Percentiles rank a stretch among this genome's conserved stretches.
These are phyloP conservation scores for Colletotrichum costaricense DNA, from an alignment of 2,329 filamentous ascomycete genomes.

Conservation along the genomic window DNA sequence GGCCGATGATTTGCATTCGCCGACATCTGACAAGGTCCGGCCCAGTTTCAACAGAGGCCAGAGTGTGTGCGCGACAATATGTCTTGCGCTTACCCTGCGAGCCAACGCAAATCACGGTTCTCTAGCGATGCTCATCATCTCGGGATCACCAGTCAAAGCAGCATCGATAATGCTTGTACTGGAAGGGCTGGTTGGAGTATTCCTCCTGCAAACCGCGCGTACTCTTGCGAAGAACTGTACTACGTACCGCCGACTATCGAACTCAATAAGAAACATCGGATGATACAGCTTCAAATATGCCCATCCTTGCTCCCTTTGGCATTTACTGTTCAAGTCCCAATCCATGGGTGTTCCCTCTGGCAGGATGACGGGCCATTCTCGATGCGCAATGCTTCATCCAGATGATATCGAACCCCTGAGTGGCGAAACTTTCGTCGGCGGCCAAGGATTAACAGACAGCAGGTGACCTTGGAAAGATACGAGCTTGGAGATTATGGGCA, in stretches of 20 bases:
- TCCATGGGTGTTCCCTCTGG: not conserved
- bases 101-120: conserved; percentile 16
- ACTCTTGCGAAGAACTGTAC: not conserved
- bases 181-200: not conserved
- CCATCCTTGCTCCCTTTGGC: not conserved
- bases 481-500: not conserved
- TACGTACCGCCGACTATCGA: not conserved
- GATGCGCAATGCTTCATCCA: conserved; percentile 3
- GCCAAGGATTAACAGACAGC: not conserved
- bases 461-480: not conserved
- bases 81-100: conserved; percentile 10
- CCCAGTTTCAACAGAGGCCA: not conserved
- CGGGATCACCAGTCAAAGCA: not conserved
- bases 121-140: not conserved
- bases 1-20: not conserved
- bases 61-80: not conserved
- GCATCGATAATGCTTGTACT: conserved; percentile 24
- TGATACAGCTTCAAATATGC: not conserved
- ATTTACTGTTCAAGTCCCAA: not conserved
- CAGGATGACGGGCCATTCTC: not conserved
- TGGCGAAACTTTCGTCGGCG: not conserved
- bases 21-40: conserved; percentile 3
- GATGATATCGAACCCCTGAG: not conserved
- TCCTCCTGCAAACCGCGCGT: conserved; percentile 8
- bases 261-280: conserved; percentile 4